Percentiles rank a stretch among this genome's conserved stretches.
phyloP scores from a whole-genome alignment of 139 green algal species.

The Nannochloris sp. region DNA sequence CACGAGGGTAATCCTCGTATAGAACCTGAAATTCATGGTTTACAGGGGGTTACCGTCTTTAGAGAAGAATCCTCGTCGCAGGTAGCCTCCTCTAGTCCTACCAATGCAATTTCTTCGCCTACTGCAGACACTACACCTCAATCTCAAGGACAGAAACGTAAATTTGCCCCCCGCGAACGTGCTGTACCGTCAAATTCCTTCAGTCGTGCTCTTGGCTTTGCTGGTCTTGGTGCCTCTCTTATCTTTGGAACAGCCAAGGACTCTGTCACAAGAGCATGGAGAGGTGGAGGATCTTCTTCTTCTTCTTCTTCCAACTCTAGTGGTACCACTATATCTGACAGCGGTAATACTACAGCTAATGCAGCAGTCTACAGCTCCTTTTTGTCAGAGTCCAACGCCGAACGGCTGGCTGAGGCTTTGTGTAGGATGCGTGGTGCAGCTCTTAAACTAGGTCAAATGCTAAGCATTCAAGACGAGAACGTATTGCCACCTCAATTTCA shows the following conservation, averaged over 20 bases:
- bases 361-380: slow-evolving; percentile 6
- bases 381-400: slow-evolving; percentile 77
- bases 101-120: not conserved
- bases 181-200: slow-evolving; percentile 68
- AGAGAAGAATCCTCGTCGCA: too few species aligned
- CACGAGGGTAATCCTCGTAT: not conserved
- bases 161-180: slow-evolving; percentile 35
- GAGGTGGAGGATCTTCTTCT: too few species aligned
- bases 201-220: slow-evolving; percentile 74
- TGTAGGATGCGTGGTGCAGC: slow-evolving; percentile 89
- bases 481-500: slow-evolving; percentile 77
- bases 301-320: too few species aligned
- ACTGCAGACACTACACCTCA: not conserved
- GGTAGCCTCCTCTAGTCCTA: not conserved
- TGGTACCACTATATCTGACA: too few species aligned
- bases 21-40: slow-evolving; percentile 4
- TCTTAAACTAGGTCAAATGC: slow-evolving; percentile 96
- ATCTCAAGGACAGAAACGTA: slow-evolving; percentile 2
- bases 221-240: slow-evolving; percentile 66
- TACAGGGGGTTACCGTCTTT: not conserved
- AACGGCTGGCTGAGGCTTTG: slow-evolving; percentile 82
- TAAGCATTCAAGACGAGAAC: slow-evolving; percentile 91
- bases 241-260: slow-evolving; percentile 60
- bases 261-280: slow-evolving; percentile 30
- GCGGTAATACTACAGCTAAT: not conserved